phyloP scores from a whole-genome alignment of 192 early-diverging fungal genomes.

The Pilobolus umbonatus region DNA sequence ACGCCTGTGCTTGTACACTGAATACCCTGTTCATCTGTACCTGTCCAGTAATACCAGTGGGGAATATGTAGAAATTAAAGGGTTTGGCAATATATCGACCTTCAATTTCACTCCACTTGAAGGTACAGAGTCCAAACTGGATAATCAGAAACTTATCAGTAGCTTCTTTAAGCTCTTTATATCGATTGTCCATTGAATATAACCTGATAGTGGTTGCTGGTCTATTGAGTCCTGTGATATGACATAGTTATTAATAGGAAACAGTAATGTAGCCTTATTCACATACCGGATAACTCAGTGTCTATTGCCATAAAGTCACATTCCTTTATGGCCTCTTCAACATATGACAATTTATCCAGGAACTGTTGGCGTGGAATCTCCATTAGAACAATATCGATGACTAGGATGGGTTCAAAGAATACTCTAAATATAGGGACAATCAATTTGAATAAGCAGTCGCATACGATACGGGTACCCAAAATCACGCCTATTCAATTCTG shows the following conservation, averaged over 20 bases:
- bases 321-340: constrained; percentile 47
- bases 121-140: constrained; percentile 62
- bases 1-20: constrained; percentile 40
- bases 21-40: constrained; percentile 46
- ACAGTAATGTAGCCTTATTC: neutral
- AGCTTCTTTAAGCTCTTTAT: constrained; percentile 37
- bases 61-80: constrained; percentile 68
- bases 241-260: neutral
- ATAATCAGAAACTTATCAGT: constrained; percentile 44
- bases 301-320: constrained; percentile 62
- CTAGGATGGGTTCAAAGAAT: no score
- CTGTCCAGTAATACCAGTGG: constrained; percentile 34
- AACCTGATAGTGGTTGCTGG: constrained; percentile 9
- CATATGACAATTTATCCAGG: constrained; percentile 33
- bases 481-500: no score
- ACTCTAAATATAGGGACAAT: no score
- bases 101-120: constrained; percentile 46
- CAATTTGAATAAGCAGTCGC: no score
- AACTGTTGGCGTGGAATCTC: constrained; percentile 50
- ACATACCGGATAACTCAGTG: constrained; percentile 56
- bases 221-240: constrained; percentile 18
- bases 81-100: constrained; percentile 50
- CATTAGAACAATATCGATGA: no score
- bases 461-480: no score
- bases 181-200: constrained; percentile 49